Percentiles rank a stretch among this genome's conserved stretches.
Conservation (phyloP, 2,329 filamentous ascomycete genomes). For the Lecanicillium sp. region DNA sequence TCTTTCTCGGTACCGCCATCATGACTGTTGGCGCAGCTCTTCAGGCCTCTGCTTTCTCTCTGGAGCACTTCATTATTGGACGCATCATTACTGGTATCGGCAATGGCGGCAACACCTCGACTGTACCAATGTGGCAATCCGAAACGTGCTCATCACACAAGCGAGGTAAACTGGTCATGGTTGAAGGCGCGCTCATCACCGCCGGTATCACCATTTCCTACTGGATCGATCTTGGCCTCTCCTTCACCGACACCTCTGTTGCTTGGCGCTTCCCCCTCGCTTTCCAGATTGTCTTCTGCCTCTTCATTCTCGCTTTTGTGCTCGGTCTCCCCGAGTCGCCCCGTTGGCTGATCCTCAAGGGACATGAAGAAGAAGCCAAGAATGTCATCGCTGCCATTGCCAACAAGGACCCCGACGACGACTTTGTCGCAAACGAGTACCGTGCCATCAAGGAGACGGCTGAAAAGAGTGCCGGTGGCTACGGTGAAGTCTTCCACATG, state of each 20-base stretch:
- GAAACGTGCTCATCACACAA: conserved; percentile 53
- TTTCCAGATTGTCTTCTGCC: conserved; percentile 49
- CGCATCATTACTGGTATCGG: conserved; percentile 54
- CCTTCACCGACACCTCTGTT: conserved; percentile 37
- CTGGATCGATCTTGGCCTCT: conserved; percentile 55
- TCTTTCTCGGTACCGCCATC: conserved; percentile 53
- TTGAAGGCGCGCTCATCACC: conserved; percentile 53
- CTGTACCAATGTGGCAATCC: conserved; percentile 54
- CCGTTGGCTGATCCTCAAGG: conserved; percentile 41
- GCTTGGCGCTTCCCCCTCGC: conserved; percentile 55
- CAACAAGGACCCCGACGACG: conserved; percentile 47
- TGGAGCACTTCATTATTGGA: conserved; percentile 52
- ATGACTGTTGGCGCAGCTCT: conserved; percentile 53
- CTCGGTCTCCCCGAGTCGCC: conserved; percentile 50
- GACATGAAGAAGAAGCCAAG: conserved; percentile 40
- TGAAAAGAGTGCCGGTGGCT: conserved; percentile 61
- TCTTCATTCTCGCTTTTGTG: conserved; percentile 50
- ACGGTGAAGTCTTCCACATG: conserved; percentile 51
- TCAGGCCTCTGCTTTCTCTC: conserved; percentile 49
- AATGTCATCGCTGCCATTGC: conserved; percentile 48
- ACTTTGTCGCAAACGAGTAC: conserved; percentile 53
- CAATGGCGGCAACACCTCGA: conserved; percentile 52
- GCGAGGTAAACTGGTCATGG: conserved; percentile 55
- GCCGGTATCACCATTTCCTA: conserved; percentile 52
- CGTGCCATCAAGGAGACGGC: conserved; percentile 59